Base-by-base conservation (phyloP, 306 rosid species). In the Trifolium repens region DNA sequence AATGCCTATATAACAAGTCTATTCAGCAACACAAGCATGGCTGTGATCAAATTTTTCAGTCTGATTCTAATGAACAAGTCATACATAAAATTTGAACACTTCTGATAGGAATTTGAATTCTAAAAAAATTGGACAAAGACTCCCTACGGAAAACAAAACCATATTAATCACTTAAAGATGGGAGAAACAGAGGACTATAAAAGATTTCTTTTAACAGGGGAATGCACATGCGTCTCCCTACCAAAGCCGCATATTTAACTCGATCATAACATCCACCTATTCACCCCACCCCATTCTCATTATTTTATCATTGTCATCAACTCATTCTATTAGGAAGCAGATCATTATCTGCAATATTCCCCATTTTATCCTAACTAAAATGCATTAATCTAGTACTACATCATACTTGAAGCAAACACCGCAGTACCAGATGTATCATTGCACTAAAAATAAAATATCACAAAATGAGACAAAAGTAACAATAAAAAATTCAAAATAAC, bases 361-460 rank as follows among this genome's bases (percentile, higher is more conserved):
- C 69, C 61, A 17, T 32, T 44, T 9, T 12, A 4, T 30, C 69
- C 39, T 1, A 26, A 11, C 15, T 49, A 14, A 65, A 70, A 55
- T 72, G 68, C 26, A 42, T 11, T 66, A 39, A 66, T 49, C 44
- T 22, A 19, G 32, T 40, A 27, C 67, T 32, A 32, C 35, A 54
- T 40, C 72, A 2, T 75, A 11, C 15, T 26, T 52, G 49, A 16
- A 64, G 72, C 71, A 63, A 17, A 47, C 53, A 63, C 27, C 57
- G 12, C 1, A 10, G 58, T 66, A 16, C 16, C 37, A 19, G 49
- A 55, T 55, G 24, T 60, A 34, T 4, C 26, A 5, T 22, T 19
- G 43, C 6, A 52, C 50, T 65, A 17, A 14, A 27, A 63, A 59
- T 13, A 16, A 7, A 26, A 35, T 22, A 60, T 26, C 59, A 39